A percentile compares a stretch with the other conserved stretches of the same genome.
Conservation (phyloP, 371 early-diverging fungal species). For the Blakeslea trispora region DNA sequence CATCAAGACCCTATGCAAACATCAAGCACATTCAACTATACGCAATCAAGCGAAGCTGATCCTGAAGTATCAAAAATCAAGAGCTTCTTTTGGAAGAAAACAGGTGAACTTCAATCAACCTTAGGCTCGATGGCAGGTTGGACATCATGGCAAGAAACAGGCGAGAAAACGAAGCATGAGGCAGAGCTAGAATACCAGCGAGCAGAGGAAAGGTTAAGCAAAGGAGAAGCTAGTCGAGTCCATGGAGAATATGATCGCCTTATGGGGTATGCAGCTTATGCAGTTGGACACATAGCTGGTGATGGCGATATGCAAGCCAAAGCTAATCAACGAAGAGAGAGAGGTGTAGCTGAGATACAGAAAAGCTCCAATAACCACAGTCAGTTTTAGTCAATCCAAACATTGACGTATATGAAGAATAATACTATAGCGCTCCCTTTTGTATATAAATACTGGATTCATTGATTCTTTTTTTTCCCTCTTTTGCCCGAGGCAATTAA, state of each 20-base stretch:
- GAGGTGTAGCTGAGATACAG: constrained; percentile 34
- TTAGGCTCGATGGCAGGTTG: constrained; percentile 33
- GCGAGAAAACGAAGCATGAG: constrained; percentile 24
- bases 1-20: neutral
- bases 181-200: constrained; percentile 31
- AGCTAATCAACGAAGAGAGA: constrained; percentile 25
- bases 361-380: too few relatives aligned
- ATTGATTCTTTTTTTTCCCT: too few relatives aligned
- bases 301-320: constrained; percentile 45
- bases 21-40: neutral
- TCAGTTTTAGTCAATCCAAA: too few relatives aligned
- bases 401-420: too few relatives aligned
- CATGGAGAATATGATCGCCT: constrained; percentile 47
- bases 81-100: constrained; percentile 33
- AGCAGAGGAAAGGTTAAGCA: constrained; percentile 24
- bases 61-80: constrained; percentile 29
- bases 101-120: constrained; percentile 35
- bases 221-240: constrained; percentile 37
- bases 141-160: constrained; percentile 29
- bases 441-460: too few relatives aligned
- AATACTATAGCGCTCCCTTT: too few relatives aligned
- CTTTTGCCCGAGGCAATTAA: too few relatives aligned
- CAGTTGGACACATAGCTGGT: constrained; percentile 44
- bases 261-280: constrained; percentile 36
- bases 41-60: constrained; percentile 14